Conservation (phyloP, 768 basidiomycete genomes). For the Pleurotus pulmonarius region DNA sequence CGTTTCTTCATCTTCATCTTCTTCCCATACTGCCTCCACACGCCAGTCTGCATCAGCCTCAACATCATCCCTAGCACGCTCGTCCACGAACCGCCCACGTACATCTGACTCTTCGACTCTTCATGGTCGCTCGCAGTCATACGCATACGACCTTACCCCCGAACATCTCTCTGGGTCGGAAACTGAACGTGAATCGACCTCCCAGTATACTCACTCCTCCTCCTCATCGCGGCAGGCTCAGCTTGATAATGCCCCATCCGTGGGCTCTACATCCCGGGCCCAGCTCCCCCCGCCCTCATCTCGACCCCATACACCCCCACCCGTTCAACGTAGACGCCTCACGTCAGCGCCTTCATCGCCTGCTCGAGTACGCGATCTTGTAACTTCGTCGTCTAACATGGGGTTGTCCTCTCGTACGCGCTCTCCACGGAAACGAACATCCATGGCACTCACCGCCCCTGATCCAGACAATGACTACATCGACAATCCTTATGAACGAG, state of each 20-base stretch:
- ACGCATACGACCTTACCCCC: conserved; percentile 21
- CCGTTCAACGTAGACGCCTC: conserved; percentile 33
- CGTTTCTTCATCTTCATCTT: conserved; percentile 27
- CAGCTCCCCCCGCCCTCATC: conserved; percentile 2
- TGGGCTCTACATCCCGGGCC: conserved; percentile 1
- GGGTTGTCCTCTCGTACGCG: conserved; percentile 9
- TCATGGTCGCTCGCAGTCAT: conserved; percentile 14
- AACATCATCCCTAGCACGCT: conserved; percentile 10
- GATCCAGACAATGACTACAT: not conserved
- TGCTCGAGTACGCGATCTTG: conserved; percentile 13
- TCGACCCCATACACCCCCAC: conserved; percentile 8
- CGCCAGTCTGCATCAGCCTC: conserved; percentile 22
- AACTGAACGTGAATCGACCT: conserved; percentile 67
- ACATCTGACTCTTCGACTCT: conserved; percentile 22
- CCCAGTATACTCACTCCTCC: conserved; percentile 20
- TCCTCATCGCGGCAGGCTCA: conserved; percentile 16
- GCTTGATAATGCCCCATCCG: conserved; percentile 22
- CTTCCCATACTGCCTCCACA: conserved; percentile 28
- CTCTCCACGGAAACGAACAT: conserved; percentile 7
- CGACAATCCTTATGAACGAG: not conserved
- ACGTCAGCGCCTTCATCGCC: conserved; percentile 42
- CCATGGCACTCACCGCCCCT: conserved; percentile 1
- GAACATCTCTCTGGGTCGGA: conserved; percentile 69
- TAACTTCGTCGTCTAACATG: not conserved
- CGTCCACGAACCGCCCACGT: conserved; percentile 28